Evolutionary conservation across 129 eudicot species (phyloP), one percentile per base, ranked within the genome.

Genomic region (Flaveria sonorensis): DNA sequence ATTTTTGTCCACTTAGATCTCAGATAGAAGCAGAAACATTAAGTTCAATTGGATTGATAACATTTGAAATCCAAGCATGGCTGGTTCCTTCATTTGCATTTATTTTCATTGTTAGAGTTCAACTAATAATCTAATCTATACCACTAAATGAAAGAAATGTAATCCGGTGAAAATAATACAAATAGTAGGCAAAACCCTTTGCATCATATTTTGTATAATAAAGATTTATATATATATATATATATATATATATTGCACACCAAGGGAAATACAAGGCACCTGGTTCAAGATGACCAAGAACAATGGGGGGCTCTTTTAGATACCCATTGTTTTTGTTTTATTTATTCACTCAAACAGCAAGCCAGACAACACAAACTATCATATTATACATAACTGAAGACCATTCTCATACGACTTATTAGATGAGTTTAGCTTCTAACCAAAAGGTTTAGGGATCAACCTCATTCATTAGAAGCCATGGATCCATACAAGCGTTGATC

Each of bases 241-340:
- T 36, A 21, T 7, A 56, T 56, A 57, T 60, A 61, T 61, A 61
- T 61, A 42, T 24, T 56, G 6, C 48, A 55, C 26, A 39, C 0
- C 36, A 77, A 55, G 55, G 43, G 74, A 68, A 55, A 70, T 68
- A 75, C 71, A 47, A 46, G 10, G 21, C 46, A 46, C 19, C 70
- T 75, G 19, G 32, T n/a, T 74, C 60, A 45, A 60, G 30, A 74
- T 74, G 59, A 74, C 52, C 57, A 74, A 61, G 78, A 74, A 59
- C 60, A 60, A 55, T 42, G 9, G 39, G 18, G 60, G 47, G 77
- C 39, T 73, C 61, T 64, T 76, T 52, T 20, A 32, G 73, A 50
- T 78, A 70, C 77, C 70, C 77, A 57, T 59, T 30, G 71, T 57
- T 45, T 28, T 60, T 76, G 45, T 78, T 46, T 78, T 68, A 65